A percentile compares a stretch with the other conserved stretches of the same genome.
phyloP scores from a whole-genome alignment of 768 basidiomycete species.

The Lenzites betulinus region DNA sequence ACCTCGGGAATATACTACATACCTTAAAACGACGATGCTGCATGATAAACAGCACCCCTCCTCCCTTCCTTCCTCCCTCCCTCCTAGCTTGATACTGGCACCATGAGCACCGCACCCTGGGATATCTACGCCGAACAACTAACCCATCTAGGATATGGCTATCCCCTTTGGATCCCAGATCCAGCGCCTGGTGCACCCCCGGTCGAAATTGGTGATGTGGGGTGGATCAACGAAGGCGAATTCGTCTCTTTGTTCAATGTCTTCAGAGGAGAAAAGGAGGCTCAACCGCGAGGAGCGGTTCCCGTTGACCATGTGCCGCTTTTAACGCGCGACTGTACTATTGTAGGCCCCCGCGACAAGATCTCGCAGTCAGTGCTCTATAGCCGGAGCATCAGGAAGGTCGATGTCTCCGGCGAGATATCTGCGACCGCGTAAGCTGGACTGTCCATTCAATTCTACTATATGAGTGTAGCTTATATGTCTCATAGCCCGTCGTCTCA shows the following conservation, averaged over 20 bases:
- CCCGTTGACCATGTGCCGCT: neutral
- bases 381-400: conserved; percentile 4
- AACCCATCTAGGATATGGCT: neutral
- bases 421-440: neutral
- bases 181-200: neutral
- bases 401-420: neutral
- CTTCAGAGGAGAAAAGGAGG: neutral
- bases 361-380: neutral
- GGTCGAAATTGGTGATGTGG: conserved; percentile 11
- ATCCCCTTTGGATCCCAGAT: conserved; percentile 1
- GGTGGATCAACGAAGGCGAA: conserved; percentile 3
- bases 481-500: neutral
- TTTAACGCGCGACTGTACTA: neutral
- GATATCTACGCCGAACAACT: conserved; percentile 5
- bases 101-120: conserved; percentile 1
- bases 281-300: neutral
- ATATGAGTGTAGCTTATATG: no score
- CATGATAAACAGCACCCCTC: neutral
- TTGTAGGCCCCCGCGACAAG: neutral
- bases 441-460: neutral
- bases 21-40: neutral
- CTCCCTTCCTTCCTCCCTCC: neutral
- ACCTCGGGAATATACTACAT: no score
- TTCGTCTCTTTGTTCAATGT: conserved; percentile 13
- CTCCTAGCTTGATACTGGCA: neutral